phyloP scores from a whole-genome alignment of 2,329 filamentous ascomycete species.

The Cadophora gregata region DNA sequence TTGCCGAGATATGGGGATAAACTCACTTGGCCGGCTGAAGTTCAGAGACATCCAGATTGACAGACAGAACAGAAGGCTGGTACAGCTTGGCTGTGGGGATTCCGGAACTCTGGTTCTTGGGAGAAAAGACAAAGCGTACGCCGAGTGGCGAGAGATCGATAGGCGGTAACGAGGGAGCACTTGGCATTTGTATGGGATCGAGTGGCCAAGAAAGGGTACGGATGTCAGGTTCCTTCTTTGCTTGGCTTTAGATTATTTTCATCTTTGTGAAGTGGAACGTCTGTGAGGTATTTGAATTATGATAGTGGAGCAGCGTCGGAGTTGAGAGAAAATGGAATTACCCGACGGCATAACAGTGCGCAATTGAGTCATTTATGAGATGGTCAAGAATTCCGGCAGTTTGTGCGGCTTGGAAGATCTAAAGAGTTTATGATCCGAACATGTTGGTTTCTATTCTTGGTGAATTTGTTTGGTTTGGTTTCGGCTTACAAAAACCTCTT shows the following conservation, averaged over 20 bases:
- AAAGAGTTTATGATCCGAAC: neutral
- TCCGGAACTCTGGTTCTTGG: neutral
- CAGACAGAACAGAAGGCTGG: neutral
- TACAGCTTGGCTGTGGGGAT: slow-evolving; percentile 11
- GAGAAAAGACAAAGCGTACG: neutral
- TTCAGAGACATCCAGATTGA: neutral
- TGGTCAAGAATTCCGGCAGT: neutral
- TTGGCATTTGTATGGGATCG: neutral
- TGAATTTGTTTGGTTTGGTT: neutral
- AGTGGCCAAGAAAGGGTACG: slow-evolving; percentile 2
- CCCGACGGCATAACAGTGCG: neutral
- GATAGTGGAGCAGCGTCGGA: neutral
- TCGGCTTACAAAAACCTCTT: slow-evolving; percentile 3
- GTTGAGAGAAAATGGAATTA: neutral
- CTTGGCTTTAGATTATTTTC: too few relatives aligned
- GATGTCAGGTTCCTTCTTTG: slow-evolving; percentile 10
- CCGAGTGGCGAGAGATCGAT: neutral
- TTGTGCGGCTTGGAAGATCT: neutral
- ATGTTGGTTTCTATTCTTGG: neutral
- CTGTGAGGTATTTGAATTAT: neutral
- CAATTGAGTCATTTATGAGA: neutral
- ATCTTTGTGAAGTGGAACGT: neutral
- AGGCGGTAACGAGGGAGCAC: neutral
- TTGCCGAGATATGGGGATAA: neutral
- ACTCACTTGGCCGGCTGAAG: slow-evolving; percentile 8